Conservation (phyloP, 2,329 filamentous ascomycete genomes). For the Chaetomium strumarium region DNA sequence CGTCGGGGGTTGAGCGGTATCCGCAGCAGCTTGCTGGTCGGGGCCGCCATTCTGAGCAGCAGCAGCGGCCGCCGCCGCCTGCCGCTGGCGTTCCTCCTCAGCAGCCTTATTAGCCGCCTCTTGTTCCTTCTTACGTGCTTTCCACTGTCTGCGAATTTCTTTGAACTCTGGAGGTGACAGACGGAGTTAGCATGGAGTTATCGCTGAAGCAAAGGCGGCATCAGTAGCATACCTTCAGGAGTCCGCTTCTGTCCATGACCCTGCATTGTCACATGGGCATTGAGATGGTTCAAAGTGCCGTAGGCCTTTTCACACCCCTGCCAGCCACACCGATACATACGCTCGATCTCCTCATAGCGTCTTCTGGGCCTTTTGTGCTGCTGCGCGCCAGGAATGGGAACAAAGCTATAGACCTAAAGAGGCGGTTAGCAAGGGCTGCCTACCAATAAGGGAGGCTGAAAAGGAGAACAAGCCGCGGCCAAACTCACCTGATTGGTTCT, state of each 20-base stretch:
- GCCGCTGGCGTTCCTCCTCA: conserved; percentile 74
- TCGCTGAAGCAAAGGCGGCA: background rate
- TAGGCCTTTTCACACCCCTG: conserved; percentile 98
- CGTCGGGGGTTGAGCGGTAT: conserved; percentile 50
- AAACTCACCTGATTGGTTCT: conserved; percentile 51
- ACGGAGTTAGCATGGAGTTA: conserved; percentile 22
- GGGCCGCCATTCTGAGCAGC: conserved; percentile 46
- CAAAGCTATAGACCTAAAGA: conserved; percentile 87
- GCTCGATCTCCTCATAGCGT: conserved; percentile 96
- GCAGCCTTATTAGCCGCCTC: conserved; percentile 78
- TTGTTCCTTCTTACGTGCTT: conserved; percentile 98
- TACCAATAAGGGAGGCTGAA: background rate
- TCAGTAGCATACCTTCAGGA: conserved; percentile 73
- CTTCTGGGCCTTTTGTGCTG: conserved; percentile 93
- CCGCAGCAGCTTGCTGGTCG: conserved; percentile 42
- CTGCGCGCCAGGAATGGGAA: conserved; percentile 92
- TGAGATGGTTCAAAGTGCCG: conserved; percentile 92
- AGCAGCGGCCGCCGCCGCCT: conserved; percentile 35
- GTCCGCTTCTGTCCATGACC: conserved; percentile 91
- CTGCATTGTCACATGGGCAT: conserved; percentile 98
- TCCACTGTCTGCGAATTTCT: conserved; percentile 98
- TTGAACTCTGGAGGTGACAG: conserved; percentile 72
- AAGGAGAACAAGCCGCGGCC: background rate
- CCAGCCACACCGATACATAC: conserved; percentile 99
- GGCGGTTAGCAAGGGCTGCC: conserved; percentile 16